Base-by-base conservation (phyloP, 2,329 filamentous ascomycete species). In the Fusarium brachygibbosum region DNA sequence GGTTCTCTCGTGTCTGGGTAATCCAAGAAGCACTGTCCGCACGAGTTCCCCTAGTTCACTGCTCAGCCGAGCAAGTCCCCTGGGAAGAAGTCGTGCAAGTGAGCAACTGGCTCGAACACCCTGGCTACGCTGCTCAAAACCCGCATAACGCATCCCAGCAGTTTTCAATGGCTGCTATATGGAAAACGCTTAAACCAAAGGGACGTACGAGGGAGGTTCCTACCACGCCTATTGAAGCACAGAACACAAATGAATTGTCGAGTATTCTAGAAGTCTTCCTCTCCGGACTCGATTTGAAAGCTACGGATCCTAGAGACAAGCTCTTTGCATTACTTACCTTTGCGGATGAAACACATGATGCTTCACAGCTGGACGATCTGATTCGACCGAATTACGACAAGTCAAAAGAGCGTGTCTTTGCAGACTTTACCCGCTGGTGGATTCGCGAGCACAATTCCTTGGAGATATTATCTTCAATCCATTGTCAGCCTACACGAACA, bases 341-440 rank as follows among this genome's bases (percentile, higher is more conserved):
- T 48, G 69, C 65, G 0, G 52, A 69, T 0, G 69, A 71, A 21
- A 71, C 69, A 2, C 61, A 66, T 4, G 50, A 55, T 1, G 14
- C 52, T 5, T 31, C 41, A 0, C 29, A 51, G 2, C 29, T 71
- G 12, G 69, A 71, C 13, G 52, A 67, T 2, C 12, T 71, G 5
- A 58, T 71, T 2, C 37, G 61, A 1, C 69, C 69, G 0, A 69
- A 71, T 5, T 71, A 71, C 5, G 65, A 69, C 21, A 71, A 71
- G 13, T 32, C 61, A 0, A 54, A 40, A 1, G 58, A 60, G 4
- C 34, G 48, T 9, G 69, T 71, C 2, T 71, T 71, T 54, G 62
- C 66, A 1, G 69, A 71, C 1, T 71, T 71, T 7, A 71, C 69
- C 2, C 48, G 68, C 0, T 71, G 68, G 69, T 71, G 69, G 65